Base-by-base conservation (phyloP, 176 grass and related monocot genomes). In the Oryza punctata region DNA sequence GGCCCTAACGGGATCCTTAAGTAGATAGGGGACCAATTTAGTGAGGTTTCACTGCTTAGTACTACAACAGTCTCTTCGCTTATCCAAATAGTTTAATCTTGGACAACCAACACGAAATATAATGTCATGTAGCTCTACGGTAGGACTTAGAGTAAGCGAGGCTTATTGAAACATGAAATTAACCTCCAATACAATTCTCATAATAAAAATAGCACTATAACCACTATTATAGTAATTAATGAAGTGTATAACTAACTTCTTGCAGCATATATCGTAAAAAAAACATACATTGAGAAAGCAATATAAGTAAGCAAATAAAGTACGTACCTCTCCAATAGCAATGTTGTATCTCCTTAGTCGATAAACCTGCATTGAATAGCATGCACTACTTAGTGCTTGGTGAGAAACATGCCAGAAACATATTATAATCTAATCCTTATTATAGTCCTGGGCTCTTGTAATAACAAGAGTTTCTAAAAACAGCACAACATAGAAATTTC, bases 251-350 rank as follows among this genome's bases (percentile, higher is more conserved):
- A 65, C 12, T 44, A 49, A 50, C 65, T 23, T 35, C 11, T 82
- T 77, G 40, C 23, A 61, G 15, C 0, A 82, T 76, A 79, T 10
- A 82, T 63, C 12, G 49, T 46, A 37, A 76, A 87, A 59, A n/a
- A 59, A 59, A 35, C 33, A 19, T 21, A 21, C 65, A 54, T 35
- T 35, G 33, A 35, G 6, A 35, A 35, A 35, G 33, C 5, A 35
- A 35, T 35, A 1, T 35, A 6, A 0, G 33, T 30, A 76, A 63
- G 35, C 24, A 77, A 41, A 65, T 82, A 78, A 72, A 81, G 46
- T 65, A 18, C 10, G 32, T 90, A 93, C 91, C 91, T 93, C 88
- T 90, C 91, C 91, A 93, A 71, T 90, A 93, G 78, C 91, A 93
- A 25, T 82, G 85, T 43, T 93, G 91, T 90, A 93, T 93, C 64